Percentiles rank a stretch among this genome's conserved stretches.
Evolutionary conservation across 164 flowering plant genomes (phyloP).

Genomic region (Malania oleifera): DNA sequence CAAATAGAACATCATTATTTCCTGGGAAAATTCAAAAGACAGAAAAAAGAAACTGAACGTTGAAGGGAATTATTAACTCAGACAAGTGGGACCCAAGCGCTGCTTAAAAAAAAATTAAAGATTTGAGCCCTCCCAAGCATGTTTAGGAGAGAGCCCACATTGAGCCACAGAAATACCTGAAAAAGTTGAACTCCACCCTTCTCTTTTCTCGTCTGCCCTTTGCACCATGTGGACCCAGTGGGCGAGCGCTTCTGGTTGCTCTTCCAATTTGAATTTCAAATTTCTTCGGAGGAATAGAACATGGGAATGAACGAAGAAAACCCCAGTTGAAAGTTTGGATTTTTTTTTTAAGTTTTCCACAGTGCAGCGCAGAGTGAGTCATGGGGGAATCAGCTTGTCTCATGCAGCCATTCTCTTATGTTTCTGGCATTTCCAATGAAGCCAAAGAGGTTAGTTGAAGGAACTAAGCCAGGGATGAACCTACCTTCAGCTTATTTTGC

Average conservation of each 20-base stretch:
- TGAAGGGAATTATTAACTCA: conserved; percentile 3
- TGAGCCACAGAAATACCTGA: background rate
- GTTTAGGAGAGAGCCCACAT: conserved; percentile 5
- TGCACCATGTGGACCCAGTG: conserved; percentile 9
- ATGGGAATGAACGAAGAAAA: background rate
- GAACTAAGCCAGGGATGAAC: background rate
- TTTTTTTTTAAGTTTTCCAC: conserved; percentile 7
- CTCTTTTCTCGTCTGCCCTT: background rate
- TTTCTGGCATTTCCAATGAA: conserved; percentile 33
- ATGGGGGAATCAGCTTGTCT: conserved; percentile 62
- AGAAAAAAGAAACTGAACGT: conserved; percentile 11
- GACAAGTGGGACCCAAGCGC: conserved; percentile 13
- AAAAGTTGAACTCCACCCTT: conserved; percentile 2
- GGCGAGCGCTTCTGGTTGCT: no score
- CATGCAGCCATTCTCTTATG: conserved; percentile 52
- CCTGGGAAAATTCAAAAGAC: background rate
- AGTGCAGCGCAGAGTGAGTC: background rate
- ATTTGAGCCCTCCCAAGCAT: conserved; percentile 1
- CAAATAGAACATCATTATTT: no score
- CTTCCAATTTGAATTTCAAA: conserved; percentile 8
- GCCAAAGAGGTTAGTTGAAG: conserved; percentile 38
- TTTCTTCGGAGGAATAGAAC: background rate
- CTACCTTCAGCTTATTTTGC: background rate
- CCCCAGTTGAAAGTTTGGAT: conserved; percentile 5
- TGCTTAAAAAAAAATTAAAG: conserved; percentile 11